Conservation (phyloP, 1,284 basidiomycete genomes). For the Melampsora larici-populina region DNA sequence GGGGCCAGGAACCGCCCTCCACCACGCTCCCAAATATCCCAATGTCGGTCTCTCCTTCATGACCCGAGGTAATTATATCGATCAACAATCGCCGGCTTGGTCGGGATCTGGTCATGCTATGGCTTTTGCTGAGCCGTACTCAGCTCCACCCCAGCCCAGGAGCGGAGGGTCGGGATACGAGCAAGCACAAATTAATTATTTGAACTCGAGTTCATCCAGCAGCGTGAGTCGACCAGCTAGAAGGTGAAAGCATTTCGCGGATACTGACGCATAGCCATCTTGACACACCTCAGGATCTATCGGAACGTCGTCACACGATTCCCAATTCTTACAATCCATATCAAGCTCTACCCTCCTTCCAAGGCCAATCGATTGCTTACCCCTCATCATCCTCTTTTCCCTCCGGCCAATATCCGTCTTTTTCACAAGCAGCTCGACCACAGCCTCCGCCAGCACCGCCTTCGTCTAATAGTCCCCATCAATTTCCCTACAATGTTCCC, state of each 20-base stretch:
- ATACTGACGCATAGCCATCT: background rate
- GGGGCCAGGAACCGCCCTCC: background rate
- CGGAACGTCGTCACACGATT: constrained; percentile 36
- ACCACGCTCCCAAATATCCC: constrained; percentile 26
- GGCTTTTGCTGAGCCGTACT: constrained; percentile 20
- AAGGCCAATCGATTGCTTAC: background rate
- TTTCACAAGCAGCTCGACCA: background rate
- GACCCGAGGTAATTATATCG: background rate
- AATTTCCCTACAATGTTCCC: constrained; percentile 17
- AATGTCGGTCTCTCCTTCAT: constrained; percentile 11
- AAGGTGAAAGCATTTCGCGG: background rate
- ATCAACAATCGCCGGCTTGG: constrained; percentile 2
- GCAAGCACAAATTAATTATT: constrained; percentile 30
- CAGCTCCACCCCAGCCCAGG: constrained; percentile 17
- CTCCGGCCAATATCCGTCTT: constrained; percentile 3
- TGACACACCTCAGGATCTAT: constrained; percentile 23
- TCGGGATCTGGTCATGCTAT: background rate
- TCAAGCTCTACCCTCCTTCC: constrained; percentile 12
- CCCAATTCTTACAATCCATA: constrained; percentile 20
- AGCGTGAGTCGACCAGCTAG: constrained; percentile 13
- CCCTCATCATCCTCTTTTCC: constrained; percentile 9
- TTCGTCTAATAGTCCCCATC: constrained; percentile 9
- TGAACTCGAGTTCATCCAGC: constrained; percentile 7
- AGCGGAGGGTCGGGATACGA: constrained; percentile 18
- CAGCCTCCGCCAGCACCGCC: background rate